Evolutionary conservation across 495 filamentous ascomycete genomes (phyloP).

Genomic region (Penicillium subrubescens): DNA sequence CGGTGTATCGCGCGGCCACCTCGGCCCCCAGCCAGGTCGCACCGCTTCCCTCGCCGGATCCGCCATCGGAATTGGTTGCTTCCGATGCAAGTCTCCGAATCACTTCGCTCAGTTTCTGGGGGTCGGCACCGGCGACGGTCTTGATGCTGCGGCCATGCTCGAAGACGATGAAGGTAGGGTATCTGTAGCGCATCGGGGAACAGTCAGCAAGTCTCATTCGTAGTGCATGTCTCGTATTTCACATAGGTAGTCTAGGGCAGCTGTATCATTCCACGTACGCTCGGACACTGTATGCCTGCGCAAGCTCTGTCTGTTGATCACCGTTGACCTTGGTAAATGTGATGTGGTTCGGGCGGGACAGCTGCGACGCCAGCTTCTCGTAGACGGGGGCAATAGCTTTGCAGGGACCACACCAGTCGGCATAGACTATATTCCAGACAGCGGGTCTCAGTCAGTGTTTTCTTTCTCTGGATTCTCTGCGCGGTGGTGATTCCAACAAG

Average conservation of each 20-base stretch:
- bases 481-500: neutral
- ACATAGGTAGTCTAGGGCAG: conserved; percentile 10
- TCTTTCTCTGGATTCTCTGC: neutral
- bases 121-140: conserved; percentile 74
- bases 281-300: conserved; percentile 69
- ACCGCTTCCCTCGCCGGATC: conserved; percentile 47
- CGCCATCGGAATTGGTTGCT: conserved; percentile 57
- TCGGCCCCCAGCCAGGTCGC: conserved; percentile 69
- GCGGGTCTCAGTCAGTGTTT: conserved; percentile 7
- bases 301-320: conserved; percentile 73
- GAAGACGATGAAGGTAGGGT: conserved; percentile 90
- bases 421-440: conserved; percentile 64
- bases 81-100: conserved; percentile 74
- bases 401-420: conserved; percentile 85
- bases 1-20: conserved; percentile 78
- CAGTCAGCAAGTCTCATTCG: neutral
- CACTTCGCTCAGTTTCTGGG: conserved; percentile 63
- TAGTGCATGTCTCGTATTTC: neutral
- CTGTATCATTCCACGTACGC: conserved; percentile 51
- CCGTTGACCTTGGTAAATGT: conserved; percentile 88
- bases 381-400: conserved; percentile 83
- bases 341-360: conserved; percentile 72
- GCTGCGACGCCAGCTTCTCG: conserved; percentile 70
- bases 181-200: conserved; percentile 14
- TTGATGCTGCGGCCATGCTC: conserved; percentile 67